Evolutionary conservation across 2,329 filamentous ascomycete genomes (phyloP).

Genomic region (Lasiodiplodia hormozganensis): DNA sequence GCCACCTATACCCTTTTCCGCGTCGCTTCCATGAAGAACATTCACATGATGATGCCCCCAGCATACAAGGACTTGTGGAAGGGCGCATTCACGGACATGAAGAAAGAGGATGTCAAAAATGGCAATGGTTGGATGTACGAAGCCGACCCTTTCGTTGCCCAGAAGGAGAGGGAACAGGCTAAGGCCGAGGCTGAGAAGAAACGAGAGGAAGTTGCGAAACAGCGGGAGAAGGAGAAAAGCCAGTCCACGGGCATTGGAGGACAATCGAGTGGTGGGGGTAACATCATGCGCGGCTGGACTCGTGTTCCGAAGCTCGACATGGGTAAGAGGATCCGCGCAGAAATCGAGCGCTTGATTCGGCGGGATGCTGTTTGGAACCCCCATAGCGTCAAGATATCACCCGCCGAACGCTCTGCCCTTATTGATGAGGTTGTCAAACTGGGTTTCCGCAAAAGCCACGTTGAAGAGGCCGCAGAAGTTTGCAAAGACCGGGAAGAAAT

Average conservation of each 20-base stretch:
- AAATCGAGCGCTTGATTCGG: constrained; percentile 81
- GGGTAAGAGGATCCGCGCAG: constrained; percentile 78
- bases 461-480: constrained; percentile 83
- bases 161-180: constrained; percentile 79
- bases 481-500: constrained; percentile 94
- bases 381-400: constrained; percentile 70
- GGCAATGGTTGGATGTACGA: constrained; percentile 90
- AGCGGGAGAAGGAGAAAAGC: constrained; percentile 66
- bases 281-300: constrained; percentile 76
- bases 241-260: constrained; percentile 41
- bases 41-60: constrained; percentile 92
- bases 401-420: constrained; percentile 63
- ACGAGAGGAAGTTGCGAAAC: constrained; percentile 67
- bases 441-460: constrained; percentile 87
- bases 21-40: constrained; percentile 93
- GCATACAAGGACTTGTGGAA: constrained; percentile 92
- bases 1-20: constrained; percentile 91
- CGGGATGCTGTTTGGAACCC: constrained; percentile 87
- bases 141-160: constrained; percentile 86
- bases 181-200: constrained; percentile 80
- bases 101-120: constrained; percentile 78
- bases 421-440: constrained; percentile 77
- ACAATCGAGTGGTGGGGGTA: constrained; percentile 39
- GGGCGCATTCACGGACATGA: constrained; percentile 80
- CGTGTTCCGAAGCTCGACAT: constrained; percentile 91